Conservation (phyloP, 495 filamentous ascomycete genomes). For the Sordaria brevicollis region DNA sequence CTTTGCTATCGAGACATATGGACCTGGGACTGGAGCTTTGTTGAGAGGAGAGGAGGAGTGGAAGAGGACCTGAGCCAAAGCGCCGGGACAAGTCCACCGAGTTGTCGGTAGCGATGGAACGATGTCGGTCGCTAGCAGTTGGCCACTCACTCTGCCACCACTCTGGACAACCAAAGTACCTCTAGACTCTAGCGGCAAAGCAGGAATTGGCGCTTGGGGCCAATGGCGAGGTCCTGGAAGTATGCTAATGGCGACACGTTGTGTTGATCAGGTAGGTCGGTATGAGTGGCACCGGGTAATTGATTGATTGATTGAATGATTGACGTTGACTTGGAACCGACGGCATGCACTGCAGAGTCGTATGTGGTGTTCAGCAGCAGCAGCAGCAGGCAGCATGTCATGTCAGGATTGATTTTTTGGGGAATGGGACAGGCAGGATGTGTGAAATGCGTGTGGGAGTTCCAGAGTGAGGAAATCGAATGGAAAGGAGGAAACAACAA, state of each 20-base stretch:
- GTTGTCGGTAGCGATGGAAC: background rate
- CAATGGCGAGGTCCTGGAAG: background rate
- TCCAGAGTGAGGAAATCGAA: background rate
- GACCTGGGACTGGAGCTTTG: background rate
- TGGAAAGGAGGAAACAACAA: background rate
- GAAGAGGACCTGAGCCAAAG: background rate
- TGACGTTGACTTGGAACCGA: no score
- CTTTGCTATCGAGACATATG: background rate
- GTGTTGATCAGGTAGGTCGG: no score
- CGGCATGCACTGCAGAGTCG: background rate
- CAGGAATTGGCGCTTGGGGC: background rate
- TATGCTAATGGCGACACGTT: background rate
- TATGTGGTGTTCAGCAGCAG: background rate
- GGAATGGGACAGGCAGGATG: no score
- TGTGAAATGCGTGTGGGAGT: no score
- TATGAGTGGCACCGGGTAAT: background rate
- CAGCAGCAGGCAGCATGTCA: no score
- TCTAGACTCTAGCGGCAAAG: background rate
- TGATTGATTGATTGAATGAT: background rate
- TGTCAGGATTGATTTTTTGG: background rate
- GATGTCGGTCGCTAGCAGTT: background rate
- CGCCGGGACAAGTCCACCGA: background rate
- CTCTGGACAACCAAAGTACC: background rate
- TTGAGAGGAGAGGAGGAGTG: background rate
- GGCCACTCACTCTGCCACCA: background rate